These are phyloP conservation scores for Populus trichocarpa DNA, from an alignment of 441 rosid genomes.

Conservation along the genomic window DNA sequence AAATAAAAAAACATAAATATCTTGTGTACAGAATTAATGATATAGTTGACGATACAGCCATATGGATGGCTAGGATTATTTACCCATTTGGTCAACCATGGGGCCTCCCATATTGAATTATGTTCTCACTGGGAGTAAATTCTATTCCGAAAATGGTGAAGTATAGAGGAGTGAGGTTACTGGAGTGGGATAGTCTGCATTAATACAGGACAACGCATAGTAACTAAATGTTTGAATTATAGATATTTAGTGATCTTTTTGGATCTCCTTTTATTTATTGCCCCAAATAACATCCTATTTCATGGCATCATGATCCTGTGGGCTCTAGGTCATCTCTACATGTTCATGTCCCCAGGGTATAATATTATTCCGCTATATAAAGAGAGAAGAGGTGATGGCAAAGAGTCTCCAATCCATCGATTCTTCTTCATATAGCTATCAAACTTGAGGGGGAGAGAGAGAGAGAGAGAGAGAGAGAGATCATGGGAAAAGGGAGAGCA, in stretches of 20 bases:
- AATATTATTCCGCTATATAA: neutral
- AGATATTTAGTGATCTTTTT: slow-evolving; percentile 3
- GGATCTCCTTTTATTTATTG: slow-evolving; percentile 28
- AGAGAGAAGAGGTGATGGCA: neutral
- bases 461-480: too few relatives aligned
- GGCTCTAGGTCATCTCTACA: neutral
- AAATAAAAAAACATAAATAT: too few relatives aligned
- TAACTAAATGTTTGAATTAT: neutral
- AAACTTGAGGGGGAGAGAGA: neutral
- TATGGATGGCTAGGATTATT: neutral
- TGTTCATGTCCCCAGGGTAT: neutral
- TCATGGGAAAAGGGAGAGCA: slow-evolving; percentile 48
- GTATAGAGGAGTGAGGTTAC: neutral
- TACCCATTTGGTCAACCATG: neutral
- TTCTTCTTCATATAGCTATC: neutral
- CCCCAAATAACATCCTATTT: neutral
- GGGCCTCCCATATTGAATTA: neutral
- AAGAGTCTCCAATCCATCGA: neutral
- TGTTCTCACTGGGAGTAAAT: neutral
- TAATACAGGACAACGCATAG: neutral
- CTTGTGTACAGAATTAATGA: too few relatives aligned
- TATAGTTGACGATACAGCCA: neutral
- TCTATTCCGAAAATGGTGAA: neutral
- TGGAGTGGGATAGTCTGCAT: neutral
- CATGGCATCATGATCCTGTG: slow-evolving; percentile 31